Conservation (phyloP, 495 filamentous ascomycete species). For the Diplogelasinospora grovesii region DNA sequence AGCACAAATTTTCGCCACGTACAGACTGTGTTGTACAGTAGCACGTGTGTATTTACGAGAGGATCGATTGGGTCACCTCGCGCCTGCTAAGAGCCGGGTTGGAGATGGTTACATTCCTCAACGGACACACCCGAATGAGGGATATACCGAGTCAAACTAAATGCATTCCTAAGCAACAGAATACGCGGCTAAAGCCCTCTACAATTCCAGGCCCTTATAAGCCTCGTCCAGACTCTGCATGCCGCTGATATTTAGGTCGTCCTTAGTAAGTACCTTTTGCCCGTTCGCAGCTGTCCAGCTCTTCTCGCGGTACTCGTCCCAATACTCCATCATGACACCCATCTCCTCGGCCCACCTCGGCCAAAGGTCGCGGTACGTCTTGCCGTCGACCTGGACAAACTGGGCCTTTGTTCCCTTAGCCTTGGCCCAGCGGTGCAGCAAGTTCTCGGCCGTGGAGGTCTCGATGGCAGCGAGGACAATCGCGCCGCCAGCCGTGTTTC, state of each 20-base stretch:
- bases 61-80: no score
- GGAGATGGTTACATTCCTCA: no score
- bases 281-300: conserved; percentile 26
- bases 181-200: no score
- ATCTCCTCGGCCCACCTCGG: conserved; percentile 31
- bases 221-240: conserved; percentile 13
- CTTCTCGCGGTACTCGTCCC: conserved; percentile 23
- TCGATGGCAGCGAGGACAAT: conserved; percentile 28
- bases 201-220: conserved; percentile 7
- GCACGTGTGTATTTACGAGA: no score
- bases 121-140: no score
- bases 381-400: conserved; percentile 15
- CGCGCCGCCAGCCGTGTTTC: conserved; percentile 24
- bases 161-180: no score
- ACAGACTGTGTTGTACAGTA: no score
- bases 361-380: conserved; percentile 28
- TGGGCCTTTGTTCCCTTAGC: conserved; percentile 21
- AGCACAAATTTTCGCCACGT: no score
- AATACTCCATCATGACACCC: conserved; percentile 36
- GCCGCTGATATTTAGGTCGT: conserved; percentile 14
- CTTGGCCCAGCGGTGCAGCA: conserved; percentile 32
- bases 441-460: conserved; percentile 21
- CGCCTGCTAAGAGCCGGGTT: no score
- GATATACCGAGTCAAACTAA: no score
- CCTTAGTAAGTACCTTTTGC: conserved; percentile 7